Conservation (phyloP, 1,139 yeast genomes). For the Taiozyma sp. region DNA sequence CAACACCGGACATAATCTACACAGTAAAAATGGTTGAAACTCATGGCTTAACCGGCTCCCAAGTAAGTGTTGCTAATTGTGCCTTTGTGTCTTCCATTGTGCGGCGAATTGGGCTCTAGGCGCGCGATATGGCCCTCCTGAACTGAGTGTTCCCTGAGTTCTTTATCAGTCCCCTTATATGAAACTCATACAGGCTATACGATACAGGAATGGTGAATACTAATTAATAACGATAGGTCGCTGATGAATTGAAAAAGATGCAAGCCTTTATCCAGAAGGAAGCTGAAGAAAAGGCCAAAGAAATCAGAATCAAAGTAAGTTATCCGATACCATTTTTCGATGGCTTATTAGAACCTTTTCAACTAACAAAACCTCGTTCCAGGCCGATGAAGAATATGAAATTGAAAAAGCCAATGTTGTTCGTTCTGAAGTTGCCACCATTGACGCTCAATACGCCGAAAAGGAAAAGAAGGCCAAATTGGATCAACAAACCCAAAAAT, state of each 20-base stretch:
- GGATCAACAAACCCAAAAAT: conserved; percentile 92
- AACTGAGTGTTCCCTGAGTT: background rate
- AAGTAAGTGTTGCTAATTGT: background rate
- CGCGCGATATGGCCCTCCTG: background rate
- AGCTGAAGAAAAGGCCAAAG: conserved; percentile 98
- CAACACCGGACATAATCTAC: background rate
- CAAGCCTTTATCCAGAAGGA: conserved; percentile 98
- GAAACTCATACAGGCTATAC: background rate
- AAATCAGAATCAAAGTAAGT: conserved; percentile 71
- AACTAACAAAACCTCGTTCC: conserved; percentile 7
- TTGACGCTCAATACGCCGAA: conserved; percentile 76
- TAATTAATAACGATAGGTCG: conserved; percentile 51
- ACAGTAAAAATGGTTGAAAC: background rate
- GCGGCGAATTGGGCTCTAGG: background rate
- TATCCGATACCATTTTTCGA: background rate
- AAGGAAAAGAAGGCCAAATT: conserved; percentile 88
- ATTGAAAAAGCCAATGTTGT: conserved; percentile 95
- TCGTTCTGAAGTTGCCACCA: conserved; percentile 84
- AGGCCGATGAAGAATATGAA: conserved; percentile 97
- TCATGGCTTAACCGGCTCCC: background rate
- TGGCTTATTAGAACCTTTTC: background rate
- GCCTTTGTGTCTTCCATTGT: background rate
- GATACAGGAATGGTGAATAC: background rate
- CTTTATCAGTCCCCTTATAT: background rate
- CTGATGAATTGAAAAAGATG: conserved; percentile 95